Evolutionary conservation across 1,284 basidiomycete genomes (phyloP).

Genomic region (Leccinum huronense): DNA sequence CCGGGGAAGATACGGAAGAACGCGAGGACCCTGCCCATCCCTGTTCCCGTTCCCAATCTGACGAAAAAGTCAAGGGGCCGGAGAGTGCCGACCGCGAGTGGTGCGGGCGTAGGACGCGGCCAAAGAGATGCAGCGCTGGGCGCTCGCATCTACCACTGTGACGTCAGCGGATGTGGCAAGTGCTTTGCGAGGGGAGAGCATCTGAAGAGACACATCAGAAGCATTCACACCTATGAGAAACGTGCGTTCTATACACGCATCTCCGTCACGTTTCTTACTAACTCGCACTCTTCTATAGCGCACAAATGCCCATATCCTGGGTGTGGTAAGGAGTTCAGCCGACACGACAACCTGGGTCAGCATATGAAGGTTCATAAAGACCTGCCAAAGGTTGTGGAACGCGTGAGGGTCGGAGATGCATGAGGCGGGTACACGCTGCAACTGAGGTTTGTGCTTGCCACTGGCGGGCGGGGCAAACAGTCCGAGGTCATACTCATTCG

Average conservation of each 20-base stretch:
- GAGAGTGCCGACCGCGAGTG: constrained; percentile 59
- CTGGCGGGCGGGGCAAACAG: constrained; percentile 3
- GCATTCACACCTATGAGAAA: constrained; percentile 68
- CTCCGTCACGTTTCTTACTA: constrained; percentile 12
- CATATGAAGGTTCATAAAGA: constrained; percentile 69
- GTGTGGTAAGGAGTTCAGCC: constrained; percentile 80
- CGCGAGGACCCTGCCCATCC: constrained; percentile 47
- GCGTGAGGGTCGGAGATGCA: constrained; percentile 27
- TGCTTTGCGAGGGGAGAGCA: constrained; percentile 67
- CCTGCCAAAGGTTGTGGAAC: constrained; percentile 30
- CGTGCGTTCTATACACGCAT: constrained; percentile 42
- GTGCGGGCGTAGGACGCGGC: constrained; percentile 21
- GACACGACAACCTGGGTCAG: constrained; percentile 83
- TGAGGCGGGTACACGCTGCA: constrained; percentile 19
- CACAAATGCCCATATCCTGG: constrained; percentile 73
- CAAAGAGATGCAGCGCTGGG: constrained; percentile 40
- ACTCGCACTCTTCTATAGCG: constrained; percentile 43
- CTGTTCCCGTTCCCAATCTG: constrained; percentile 67
- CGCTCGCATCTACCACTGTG: constrained; percentile 66
- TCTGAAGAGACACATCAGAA: constrained; percentile 61
- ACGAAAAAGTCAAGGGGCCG: constrained; percentile 72
- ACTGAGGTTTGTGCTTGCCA: constrained; percentile 19
- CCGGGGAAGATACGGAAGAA: constrained; percentile 39
- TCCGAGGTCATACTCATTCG: constrained; percentile 28
- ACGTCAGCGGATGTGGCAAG: constrained; percentile 74